Evolutionary conservation across 345 rosid genomes (phyloP).

Genomic region (Citrus cavaleriei): DNA sequence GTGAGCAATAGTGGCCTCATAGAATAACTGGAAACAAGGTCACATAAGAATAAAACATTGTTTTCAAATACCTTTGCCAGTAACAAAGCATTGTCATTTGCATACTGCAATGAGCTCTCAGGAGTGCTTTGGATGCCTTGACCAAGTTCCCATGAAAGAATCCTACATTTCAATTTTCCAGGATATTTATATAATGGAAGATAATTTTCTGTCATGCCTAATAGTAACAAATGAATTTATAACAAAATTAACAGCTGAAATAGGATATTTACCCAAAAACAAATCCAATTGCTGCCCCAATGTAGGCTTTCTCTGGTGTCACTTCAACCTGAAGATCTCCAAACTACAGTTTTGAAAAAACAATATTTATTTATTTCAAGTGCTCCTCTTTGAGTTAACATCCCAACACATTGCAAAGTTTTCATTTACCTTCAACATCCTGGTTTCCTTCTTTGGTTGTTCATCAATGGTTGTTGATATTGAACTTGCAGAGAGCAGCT

Average conservation of each 20-base stretch:
- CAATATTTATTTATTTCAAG: background rate
- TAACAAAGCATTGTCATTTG: slow-evolving; percentile 82
- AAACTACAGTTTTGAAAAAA: slow-evolving; percentile 47
- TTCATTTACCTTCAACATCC: slow-evolving; percentile 67
- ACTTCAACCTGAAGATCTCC: slow-evolving; percentile 89
- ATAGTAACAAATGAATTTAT: background rate
- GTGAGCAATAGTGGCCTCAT: background rate
- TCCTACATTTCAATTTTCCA: slow-evolving; percentile 39
- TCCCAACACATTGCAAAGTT: background rate
- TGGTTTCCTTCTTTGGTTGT: slow-evolving; percentile 40
- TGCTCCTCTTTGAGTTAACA: background rate
- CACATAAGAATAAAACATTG: background rate
- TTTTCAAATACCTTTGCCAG: slow-evolving; percentile 63
- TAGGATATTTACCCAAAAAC: slow-evolving; percentile 61
- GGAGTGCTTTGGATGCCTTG: slow-evolving; percentile 74
- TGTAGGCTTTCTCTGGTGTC: slow-evolving; percentile 65
- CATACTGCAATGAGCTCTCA: slow-evolving; percentile 79
- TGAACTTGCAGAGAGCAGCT: slow-evolving; percentile 48
- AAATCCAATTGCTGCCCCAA: slow-evolving; percentile 66
- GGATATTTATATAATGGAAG: background rate
- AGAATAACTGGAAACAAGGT: slow-evolving; percentile 2
- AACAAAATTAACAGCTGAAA: background rate
- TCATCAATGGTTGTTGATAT: slow-evolving; percentile 28
- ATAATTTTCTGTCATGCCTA: background rate
- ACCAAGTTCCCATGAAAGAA: slow-evolving; percentile 77